phyloP scores from a whole-genome alignment of 1,284 basidiomycete genomes.

The Thecaphora frezii region DNA sequence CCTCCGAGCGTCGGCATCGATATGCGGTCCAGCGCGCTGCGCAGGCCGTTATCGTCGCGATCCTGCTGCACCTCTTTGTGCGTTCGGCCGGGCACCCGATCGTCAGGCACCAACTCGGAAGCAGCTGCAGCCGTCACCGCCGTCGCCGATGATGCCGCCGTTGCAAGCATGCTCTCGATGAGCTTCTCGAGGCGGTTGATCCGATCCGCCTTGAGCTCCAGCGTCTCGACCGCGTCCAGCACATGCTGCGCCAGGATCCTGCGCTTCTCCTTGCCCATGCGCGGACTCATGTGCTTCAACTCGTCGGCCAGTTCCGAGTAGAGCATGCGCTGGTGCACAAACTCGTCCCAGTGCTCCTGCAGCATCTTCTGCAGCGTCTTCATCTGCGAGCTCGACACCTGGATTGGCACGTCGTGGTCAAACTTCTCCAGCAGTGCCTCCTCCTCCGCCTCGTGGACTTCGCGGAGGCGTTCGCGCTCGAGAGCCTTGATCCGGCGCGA shows the following conservation, averaged over 20 bases:
- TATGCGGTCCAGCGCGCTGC: background rate
- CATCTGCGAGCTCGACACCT: background rate
- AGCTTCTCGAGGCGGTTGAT: constrained; percentile 40
- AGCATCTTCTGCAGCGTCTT: constrained; percentile 16
- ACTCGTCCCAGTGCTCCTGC: constrained; percentile 54
- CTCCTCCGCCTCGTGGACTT: constrained; percentile 25
- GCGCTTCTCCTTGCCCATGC: constrained; percentile 40
- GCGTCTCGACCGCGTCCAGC: constrained; percentile 48
- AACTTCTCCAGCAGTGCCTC: constrained; percentile 13
- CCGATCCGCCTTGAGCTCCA: constrained; percentile 50
- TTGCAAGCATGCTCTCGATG: background rate
- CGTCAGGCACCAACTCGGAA: no score
- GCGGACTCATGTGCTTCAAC: constrained; percentile 44
- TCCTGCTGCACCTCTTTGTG: no score
- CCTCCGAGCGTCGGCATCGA: no score
- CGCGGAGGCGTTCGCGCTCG: constrained; percentile 12
- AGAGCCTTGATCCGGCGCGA: constrained; percentile 14
- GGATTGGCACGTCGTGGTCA: background rate
- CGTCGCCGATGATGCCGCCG: background rate
- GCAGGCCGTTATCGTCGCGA: background rate
- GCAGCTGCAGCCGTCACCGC: no score
- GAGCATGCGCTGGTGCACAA: constrained; percentile 48
- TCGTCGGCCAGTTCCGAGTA: constrained; percentile 56
- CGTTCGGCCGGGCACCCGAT: no score
- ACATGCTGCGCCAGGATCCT: constrained; percentile 50